Evolutionary conservation across 306 rosid species (phyloP).

Genomic region (Citrullus mucosospermus): DNA sequence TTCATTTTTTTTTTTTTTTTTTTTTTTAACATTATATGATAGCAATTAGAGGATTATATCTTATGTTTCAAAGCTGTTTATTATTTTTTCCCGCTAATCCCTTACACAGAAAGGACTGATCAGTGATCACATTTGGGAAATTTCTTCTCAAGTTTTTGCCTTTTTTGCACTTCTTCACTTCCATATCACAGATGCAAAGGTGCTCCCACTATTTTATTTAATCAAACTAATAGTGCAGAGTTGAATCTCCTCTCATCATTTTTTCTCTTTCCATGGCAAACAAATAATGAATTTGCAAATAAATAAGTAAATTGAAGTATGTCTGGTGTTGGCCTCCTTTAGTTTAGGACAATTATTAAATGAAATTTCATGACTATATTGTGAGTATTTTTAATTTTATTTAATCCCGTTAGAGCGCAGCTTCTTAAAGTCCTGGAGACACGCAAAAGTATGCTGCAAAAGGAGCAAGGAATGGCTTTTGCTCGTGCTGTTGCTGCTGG

Average conservation of each 20-base stretch:
- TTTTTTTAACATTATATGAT: neutral
- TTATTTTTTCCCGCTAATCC: neutral
- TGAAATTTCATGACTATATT: neutral
- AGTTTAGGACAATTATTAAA: neutral
- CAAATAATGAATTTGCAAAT: neutral
- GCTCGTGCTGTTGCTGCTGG: conserved; percentile 99
- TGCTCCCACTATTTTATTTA: neutral
- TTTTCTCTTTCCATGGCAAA: neutral
- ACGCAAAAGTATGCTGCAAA: conserved; percentile 75
- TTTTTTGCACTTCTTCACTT: neutral
- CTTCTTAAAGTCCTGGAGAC: conserved; percentile 91
- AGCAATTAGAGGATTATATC: neutral
- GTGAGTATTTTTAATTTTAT: conserved; percentile 7
- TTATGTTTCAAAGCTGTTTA: neutral
- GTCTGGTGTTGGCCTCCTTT: neutral
- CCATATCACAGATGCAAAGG: neutral
- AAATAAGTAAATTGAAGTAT: neutral
- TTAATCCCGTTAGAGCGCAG: conserved; percentile 47
- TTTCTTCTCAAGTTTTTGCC: neutral
- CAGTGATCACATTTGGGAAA: neutral
- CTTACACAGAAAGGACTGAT: neutral
- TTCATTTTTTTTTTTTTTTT: neutral
- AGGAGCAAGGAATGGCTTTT: conserved; percentile 99
- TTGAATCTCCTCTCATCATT: neutral
- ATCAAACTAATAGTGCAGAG: neutral